Evolutionary conservation across 352 stramenopile species (phyloP), one percentile per base, ranked within the genome.

Genomic region (Phytopythium kandeliae): DNA sequence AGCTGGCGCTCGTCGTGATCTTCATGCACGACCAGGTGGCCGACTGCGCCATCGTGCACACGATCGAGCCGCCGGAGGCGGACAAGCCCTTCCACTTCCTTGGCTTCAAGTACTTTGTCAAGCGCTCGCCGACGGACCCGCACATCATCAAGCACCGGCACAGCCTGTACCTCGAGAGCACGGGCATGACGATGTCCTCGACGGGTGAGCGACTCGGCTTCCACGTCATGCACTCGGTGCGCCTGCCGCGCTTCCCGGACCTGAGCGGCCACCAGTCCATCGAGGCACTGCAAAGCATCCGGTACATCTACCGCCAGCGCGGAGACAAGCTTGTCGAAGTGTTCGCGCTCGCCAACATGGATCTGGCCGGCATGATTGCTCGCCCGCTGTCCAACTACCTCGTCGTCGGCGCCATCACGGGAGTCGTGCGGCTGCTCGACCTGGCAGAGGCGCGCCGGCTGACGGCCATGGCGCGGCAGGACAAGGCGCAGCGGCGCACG

Each of bases 41-140:
- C 26, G 71, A 83, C 58, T 83, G 71, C 42, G 68, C 68, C 21
- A 60, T 79, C 15, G 58, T 83, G 30, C 52, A 76, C 52, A 79
- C 63, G 0, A 78, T 84, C 64, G 72, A 84, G 45, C 26, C 58
- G 24, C 73, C 73, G 26, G 71, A 62, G 12, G 47, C 65, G 28
- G 69, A 74, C 11, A 54, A 68, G 25, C 69, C 73, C 25, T 79
- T 71, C 51, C 67, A 67, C 35, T 81, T 68, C 48, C 31, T 81
- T 5, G 73, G 73, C 34, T 79, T 75, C 62, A 80, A 79, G 60
- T 78, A 71, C 51, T 79, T 84, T 48, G 69, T 84, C 54, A 74
- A 75, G 52, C 61, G 60, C 22, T 60, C 62, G 9, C 66, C 65
- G 8, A 69, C 56, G 1, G 63, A 72, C 48, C 46, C 48, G 6